A percentile compares a stretch with the other conserved stretches of the same genome.
phyloP scores from a whole-genome alignment of 2,329 filamentous ascomycete genomes.

The Dissoconium aciculare region DNA sequence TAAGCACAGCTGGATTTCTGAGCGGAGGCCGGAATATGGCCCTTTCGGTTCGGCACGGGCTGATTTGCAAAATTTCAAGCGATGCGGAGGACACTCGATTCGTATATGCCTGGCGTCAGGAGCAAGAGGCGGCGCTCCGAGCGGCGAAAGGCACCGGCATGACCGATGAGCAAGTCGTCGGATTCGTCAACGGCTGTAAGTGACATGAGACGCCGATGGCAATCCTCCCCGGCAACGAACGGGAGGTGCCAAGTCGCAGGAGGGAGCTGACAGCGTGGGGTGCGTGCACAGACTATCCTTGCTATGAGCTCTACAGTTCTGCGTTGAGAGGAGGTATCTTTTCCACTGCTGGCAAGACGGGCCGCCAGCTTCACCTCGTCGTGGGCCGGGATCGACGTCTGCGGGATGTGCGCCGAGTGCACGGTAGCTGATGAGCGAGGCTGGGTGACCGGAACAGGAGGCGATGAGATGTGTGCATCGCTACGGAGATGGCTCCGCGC shows the following conservation, averaged over 20 bases:
- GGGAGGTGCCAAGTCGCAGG: no score
- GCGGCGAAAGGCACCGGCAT: constrained; percentile 57
- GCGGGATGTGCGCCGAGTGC: no score
- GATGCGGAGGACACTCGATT: constrained; percentile 58
- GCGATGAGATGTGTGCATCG: no score
- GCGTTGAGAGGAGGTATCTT: no score
- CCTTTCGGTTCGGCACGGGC: constrained; percentile 1
- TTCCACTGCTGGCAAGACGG: constrained; percentile 23
- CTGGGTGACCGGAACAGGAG: no score
- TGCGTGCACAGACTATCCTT: constrained; percentile 30
- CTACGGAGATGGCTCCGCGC: no score
- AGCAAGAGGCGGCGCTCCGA: constrained; percentile 64
- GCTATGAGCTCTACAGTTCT: constrained; percentile 44
- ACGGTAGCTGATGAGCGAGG: no score
- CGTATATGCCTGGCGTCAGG: constrained; percentile 70
- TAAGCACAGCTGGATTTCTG: constrained; percentile 21
- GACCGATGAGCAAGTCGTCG: constrained; percentile 62
- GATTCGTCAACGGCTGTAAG: constrained; percentile 56
- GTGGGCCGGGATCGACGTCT: constrained; percentile 35
- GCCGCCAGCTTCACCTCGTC: constrained; percentile 36
- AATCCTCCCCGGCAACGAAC: no score
- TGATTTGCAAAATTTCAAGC: constrained; percentile 16
- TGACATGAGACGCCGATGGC: no score
- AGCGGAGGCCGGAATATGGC: constrained; percentile 1
- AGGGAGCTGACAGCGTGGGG: no score